phyloP scores from a whole-genome alignment of 192 early-diverging fungal species.

The Glomus cerebriforme region DNA sequence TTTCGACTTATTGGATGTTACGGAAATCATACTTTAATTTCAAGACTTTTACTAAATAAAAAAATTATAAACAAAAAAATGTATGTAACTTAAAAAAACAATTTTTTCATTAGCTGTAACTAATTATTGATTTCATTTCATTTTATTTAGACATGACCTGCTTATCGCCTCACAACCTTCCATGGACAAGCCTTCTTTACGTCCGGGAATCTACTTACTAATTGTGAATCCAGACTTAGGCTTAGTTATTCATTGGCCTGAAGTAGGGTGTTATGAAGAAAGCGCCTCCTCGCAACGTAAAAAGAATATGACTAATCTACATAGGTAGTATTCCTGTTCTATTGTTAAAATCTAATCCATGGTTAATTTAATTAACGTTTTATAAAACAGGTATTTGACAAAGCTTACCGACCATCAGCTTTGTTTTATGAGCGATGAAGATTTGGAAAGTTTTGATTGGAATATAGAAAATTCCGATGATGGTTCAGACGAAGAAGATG shows the following conservation, averaged over 20 bases:
- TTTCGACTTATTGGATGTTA: constrained; percentile 23
- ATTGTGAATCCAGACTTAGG: neutral
- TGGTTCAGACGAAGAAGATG: constrained; percentile 2
- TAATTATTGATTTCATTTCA: neutral
- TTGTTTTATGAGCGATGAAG: constrained; percentile 25
- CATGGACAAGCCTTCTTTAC: neutral
- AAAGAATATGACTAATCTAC: constrained; percentile 36
- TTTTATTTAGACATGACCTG: neutral
- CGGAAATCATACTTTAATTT: constrained; percentile 3
- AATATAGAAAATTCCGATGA: neutral
- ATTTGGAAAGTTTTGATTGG: constrained; percentile 25
- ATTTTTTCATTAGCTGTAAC: neutral
- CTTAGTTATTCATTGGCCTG: constrained; percentile 32
- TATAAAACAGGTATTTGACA: constrained; percentile 15
- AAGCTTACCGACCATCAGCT: constrained; percentile 30
- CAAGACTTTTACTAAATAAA: neutral
- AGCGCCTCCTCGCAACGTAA: constrained; percentile 23
- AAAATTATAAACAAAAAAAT: neutral
- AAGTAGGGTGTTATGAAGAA: constrained; percentile 27
- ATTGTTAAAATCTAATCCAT: neutral
- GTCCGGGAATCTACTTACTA: constrained; percentile 8
- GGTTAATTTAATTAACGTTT: neutral
- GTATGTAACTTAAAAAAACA: neutral
- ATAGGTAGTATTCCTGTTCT: constrained; percentile 19
- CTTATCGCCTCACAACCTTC: neutral